A percentile compares a stretch with the other conserved stretches of the same genome.
Conservation (phyloP, 2,329 filamentous ascomycete species). For the Scytalidium lignicola region DNA sequence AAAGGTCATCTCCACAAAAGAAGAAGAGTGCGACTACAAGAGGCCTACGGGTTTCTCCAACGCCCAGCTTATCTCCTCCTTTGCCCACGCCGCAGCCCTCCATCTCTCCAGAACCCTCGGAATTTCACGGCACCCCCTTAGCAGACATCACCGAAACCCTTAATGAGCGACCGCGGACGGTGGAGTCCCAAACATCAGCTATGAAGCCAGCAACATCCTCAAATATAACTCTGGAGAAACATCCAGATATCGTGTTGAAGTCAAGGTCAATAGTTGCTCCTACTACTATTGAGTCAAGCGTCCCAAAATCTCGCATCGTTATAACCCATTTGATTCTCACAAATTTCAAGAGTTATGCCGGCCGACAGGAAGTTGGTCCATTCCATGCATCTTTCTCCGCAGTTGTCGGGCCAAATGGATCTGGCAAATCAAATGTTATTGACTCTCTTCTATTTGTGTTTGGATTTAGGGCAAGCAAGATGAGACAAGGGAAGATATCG, state of each 20-base stretch:
- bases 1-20: conserved; percentile 58
- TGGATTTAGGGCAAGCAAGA: conserved; percentile 97
- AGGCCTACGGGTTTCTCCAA: conserved; percentile 23
- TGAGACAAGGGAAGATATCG: conserved; percentile 97
- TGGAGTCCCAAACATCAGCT: conserved; percentile 43
- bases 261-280: conserved; percentile 66
- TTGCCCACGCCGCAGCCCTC: conserved; percentile 50
- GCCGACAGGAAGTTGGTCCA: conserved; percentile 88
- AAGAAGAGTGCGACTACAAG: conserved; percentile 53
- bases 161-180: conserved; percentile 53
- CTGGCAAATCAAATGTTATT: conserved; percentile 98
- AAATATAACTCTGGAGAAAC: conserved; percentile 75
- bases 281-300: conserved; percentile 65
- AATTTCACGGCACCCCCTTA: conserved; percentile 53
- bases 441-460: conserved; percentile 98
- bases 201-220: conserved; percentile 71
- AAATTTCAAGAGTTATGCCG: conserved; percentile 99
- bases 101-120: conserved; percentile 49
- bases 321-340: conserved; percentile 87
- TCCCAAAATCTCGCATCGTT: conserved; percentile 80
- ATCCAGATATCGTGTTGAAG: conserved; percentile 91
- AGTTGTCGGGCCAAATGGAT: conserved; percentile 95
- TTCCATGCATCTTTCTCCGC: conserved; percentile 98
- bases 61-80: conserved; percentile 26
- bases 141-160: conserved; percentile 68